Evolutionary conservation across 805 yeast species (phyloP), one percentile per base, ranked within the genome.

Genomic region (Metschnikowia orientalis): DNA sequence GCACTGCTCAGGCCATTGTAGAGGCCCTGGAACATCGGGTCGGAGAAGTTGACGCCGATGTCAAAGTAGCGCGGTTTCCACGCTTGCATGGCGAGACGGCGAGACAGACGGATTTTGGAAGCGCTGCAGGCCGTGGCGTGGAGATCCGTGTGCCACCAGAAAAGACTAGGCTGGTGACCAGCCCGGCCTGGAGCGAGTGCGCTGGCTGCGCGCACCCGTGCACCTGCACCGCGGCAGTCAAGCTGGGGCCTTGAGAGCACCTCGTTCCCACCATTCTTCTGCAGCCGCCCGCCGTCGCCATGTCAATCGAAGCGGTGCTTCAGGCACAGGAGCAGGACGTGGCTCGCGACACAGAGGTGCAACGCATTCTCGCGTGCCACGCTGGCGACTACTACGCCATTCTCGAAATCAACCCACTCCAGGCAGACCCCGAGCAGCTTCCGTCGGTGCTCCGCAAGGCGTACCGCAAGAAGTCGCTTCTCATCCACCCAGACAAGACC

Each of bases 11-110:
- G 73, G 9, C 81, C 88, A 41, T 86, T 73, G 52, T 92, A 92
- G 6, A 57, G 41, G 1, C 98, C 98, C 29, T 68, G 71, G 55
- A 85, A 92, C 92, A 89, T 92, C 4, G 76, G 67, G 55, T 90
- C 98, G 1, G 95, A 81, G 51, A 90, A 69, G 54, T 90, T 90
- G 47, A 87, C 84, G 19, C 72, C 72, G 12, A 67, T 67, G 35
- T 67, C 72, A 42, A 62, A 67, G 42, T 66, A 67, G 25, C 66
- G 53, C 18, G 71, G 70, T 45, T 47, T 59, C 69, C 69, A 63
- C 26, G 23, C n/a, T n/a, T n/a, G n/a, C n/a, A n/a, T n/a, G n/a
- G n/a, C n/a, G n/a, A n/a, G n/a, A n/a, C n/a, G n/a, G n/a, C n/a
- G n/a, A n/a, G n/a, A n/a, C n/a, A n/a, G n/a, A n/a, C n/a, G n/a